These are phyloP conservation scores for Pterocarpus santalinus DNA, from an alignment of 306 rosid species.

Conservation along the genomic window DNA sequence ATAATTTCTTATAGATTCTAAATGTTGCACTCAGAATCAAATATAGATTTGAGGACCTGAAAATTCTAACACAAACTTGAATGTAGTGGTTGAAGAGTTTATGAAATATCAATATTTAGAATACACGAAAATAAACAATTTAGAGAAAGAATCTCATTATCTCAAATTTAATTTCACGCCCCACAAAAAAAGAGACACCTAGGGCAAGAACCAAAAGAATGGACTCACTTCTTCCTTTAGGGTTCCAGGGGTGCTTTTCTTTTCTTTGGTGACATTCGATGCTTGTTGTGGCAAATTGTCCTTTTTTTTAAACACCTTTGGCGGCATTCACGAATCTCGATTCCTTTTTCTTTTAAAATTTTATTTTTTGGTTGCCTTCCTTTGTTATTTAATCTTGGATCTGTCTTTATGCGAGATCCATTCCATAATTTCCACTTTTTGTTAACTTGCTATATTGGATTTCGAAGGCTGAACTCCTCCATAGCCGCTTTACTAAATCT, in stretches of 20 bases:
- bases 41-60: too few relatives aligned
- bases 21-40: too few relatives aligned
- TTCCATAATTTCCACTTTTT: background rate
- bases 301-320: background rate
- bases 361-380: background rate
- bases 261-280: background rate
- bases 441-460: too few relatives aligned
- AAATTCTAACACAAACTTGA: too few relatives aligned
- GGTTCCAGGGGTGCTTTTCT: background rate
- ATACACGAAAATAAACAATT: too few relatives aligned
- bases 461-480: background rate
- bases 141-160: background rate
- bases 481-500: too few relatives aligned
- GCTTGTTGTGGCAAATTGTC: background rate
- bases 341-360: background rate
- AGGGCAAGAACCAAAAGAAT: too few relatives aligned
- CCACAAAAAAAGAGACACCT: background rate
- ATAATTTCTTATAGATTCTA: too few relatives aligned
- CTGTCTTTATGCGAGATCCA: background rate
- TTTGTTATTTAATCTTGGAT: too few relatives aligned
- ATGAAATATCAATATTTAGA: background rate
- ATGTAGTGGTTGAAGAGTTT: too few relatives aligned
- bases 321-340: background rate
- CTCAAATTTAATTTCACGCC: background rate
- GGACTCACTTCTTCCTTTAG: too few relatives aligned